Conservation (phyloP, 2,329 filamentous ascomycete genomes). For the Tolypocladium inflatum region DNA sequence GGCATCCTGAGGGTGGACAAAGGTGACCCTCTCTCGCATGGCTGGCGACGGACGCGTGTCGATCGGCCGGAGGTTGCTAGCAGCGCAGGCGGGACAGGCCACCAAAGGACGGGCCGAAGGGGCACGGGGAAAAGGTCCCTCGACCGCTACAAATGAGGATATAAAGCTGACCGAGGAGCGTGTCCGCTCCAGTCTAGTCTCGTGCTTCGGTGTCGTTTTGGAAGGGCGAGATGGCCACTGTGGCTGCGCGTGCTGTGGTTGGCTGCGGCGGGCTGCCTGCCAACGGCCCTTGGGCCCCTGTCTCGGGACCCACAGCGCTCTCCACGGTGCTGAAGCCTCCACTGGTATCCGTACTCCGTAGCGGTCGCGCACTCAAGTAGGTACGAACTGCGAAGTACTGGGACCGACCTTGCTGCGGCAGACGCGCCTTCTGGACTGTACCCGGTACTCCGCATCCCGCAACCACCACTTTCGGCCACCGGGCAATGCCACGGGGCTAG, state of each 20-base stretch:
- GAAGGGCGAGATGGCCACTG: neutral
- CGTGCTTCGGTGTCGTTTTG: constrained; percentile 5
- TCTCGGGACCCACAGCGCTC: neutral
- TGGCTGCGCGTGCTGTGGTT: neutral
- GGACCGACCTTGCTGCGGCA: neutral
- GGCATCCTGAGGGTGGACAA: constrained; percentile 56
- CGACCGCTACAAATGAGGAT: neutral
- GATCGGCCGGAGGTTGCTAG: neutral
- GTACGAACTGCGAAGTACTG: too few relatives aligned
- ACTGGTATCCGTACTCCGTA: too few relatives aligned
- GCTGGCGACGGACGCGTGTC: neutral
- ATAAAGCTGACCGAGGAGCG: neutral
- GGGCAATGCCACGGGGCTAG: constrained; percentile 2
- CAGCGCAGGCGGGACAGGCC: neutral
- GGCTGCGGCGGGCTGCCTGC: neutral
- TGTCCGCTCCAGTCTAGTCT: neutral
- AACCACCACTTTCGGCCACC: neutral
- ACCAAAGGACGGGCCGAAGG: neutral
- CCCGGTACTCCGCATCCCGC: neutral
- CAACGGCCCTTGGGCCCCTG: too few relatives aligned
- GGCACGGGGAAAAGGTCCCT: neutral
- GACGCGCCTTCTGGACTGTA: neutral
- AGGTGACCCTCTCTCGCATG: constrained; percentile 76
- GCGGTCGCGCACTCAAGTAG: too few relatives aligned
- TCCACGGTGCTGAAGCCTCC: neutral